phyloP scores from a whole-genome alignment of 2,329 filamentous ascomycete genomes.

The Chrysosphaeria jannelii region DNA sequence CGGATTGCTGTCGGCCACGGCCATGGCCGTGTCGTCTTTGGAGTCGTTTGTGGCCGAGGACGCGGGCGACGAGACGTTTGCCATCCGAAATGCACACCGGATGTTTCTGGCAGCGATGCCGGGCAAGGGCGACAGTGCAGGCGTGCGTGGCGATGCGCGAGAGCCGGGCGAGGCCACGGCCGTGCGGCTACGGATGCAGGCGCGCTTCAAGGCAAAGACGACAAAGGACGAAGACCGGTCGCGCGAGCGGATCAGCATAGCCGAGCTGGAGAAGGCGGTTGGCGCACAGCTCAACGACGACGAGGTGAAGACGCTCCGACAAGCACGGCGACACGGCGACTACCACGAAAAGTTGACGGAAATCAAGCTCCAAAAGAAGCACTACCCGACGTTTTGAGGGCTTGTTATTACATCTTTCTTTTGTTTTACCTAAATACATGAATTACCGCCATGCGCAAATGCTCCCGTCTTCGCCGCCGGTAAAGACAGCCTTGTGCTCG shows the following conservation, averaged over 20 bases:
- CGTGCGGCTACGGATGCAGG: constrained; percentile 73
- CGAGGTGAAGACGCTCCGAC: constrained; percentile 61
- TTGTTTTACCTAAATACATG: neutral
- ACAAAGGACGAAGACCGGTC: constrained; percentile 56
- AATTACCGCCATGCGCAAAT: constrained; percentile 26
- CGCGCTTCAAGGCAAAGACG: constrained; percentile 63
- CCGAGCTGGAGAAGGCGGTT: constrained; percentile 56
- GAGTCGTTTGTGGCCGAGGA: constrained; percentile 44
- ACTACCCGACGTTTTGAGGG: constrained; percentile 57
- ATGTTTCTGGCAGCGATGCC: constrained; percentile 37
- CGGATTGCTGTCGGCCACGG: constrained; percentile 44
- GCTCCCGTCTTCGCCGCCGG: constrained; percentile 25
- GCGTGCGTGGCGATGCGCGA: constrained; percentile 50
- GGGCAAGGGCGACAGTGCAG: constrained; percentile 17
- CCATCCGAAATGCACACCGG: constrained; percentile 26
- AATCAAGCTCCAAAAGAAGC: constrained; percentile 73
- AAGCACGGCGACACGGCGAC: constrained; percentile 55
- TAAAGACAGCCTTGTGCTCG: constrained; percentile 24
- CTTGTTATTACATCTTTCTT: neutral
- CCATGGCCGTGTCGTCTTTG: constrained; percentile 55
- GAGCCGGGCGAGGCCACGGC: constrained; percentile 37
- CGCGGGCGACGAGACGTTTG: neutral
- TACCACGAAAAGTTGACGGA: constrained; percentile 71
- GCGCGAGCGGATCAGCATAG: constrained; percentile 55
- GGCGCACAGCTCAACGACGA: constrained; percentile 53